phyloP scores from a whole-genome alignment of 2,329 filamentous ascomycete species.

The Cadophora luteo-olivacea region DNA sequence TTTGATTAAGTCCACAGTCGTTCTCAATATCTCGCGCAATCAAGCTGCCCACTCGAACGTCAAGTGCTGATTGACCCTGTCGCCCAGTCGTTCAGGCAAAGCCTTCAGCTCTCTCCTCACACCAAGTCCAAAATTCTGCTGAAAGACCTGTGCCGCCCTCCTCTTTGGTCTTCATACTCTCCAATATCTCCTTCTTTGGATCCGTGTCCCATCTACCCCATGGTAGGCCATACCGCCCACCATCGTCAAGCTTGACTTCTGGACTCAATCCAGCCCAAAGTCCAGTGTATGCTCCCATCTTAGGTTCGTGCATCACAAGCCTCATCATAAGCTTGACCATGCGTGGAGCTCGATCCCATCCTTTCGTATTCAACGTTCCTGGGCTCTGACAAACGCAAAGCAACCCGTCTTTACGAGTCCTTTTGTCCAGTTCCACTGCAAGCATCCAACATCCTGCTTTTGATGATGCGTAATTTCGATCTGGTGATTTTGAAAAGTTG shows the following conservation, averaged over 20 bases:
- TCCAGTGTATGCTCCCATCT: conserved; percentile 36
- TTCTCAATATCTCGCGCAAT: no score
- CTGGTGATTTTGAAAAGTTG: not conserved
- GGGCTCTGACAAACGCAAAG: conserved; percentile 30
- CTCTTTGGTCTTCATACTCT: conserved; percentile 28
- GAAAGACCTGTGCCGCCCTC: conserved; percentile 37
- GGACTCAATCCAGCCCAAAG: conserved; percentile 34
- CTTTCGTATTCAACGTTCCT: conserved; percentile 29
- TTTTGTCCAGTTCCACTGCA: conserved; percentile 26
- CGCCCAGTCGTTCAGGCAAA: conserved; percentile 2
- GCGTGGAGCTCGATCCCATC: conserved; percentile 20
- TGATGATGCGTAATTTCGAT: conserved; percentile 30
- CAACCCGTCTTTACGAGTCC: conserved; percentile 22
- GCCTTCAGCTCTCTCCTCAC: conserved; percentile 31
- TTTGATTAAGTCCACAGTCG: no score
- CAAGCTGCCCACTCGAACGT: no score
- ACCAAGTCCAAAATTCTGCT: conserved; percentile 37
- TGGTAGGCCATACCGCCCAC: conserved; percentile 35
- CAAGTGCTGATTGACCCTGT: no score
- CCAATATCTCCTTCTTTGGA: conserved; percentile 32
- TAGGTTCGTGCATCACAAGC: conserved; percentile 29
- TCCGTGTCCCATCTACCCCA: conserved; percentile 49
- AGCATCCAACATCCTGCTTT: conserved; percentile 36
- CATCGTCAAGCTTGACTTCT: conserved; percentile 28
- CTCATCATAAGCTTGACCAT: conserved; percentile 15